These are phyloP conservation scores for Actinomortierella wolfii DNA, from an alignment of 371 early-diverging fungal genomes.

Conservation along the genomic window DNA sequence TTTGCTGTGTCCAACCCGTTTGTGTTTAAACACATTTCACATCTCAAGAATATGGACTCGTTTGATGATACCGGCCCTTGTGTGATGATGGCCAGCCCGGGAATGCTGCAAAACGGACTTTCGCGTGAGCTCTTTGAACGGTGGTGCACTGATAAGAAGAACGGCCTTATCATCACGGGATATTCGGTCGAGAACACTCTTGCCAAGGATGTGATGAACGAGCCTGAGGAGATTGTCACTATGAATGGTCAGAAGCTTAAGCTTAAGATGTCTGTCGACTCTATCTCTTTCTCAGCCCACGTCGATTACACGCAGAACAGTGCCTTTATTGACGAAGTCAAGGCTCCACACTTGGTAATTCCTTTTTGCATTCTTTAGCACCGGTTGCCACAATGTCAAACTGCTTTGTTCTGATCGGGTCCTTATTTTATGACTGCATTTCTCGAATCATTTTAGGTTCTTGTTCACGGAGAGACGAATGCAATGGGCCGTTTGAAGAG, in stretches of 20 bases:
- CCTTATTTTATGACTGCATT: neutral
- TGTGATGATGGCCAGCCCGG: constrained; percentile 99
- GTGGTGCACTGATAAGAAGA: constrained; percentile 97
- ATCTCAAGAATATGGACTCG: constrained; percentile 89
- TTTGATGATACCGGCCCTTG: constrained; percentile 99
- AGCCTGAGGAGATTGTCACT: constrained; percentile 93
- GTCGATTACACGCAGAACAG: constrained; percentile 99
- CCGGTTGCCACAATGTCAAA: too few relatives aligned
- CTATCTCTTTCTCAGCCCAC: constrained; percentile 99
- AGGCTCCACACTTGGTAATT: constrained; percentile 91
- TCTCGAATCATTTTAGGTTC: constrained; percentile 54
- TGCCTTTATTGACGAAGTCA: constrained; percentile 97
- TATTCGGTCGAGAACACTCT: constrained; percentile 99
- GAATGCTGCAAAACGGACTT: constrained; percentile 99
- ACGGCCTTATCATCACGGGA: constrained; percentile 98
- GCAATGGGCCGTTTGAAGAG: constrained; percentile 97
- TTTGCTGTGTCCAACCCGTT: constrained; percentile 96
- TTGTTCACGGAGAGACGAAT: constrained; percentile 99
- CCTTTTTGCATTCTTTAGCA: too few relatives aligned
- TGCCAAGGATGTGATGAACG: constrained; percentile 95
- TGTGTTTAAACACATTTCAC: constrained; percentile 97
- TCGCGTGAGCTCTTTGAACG: constrained; percentile 98
- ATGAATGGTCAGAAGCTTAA: constrained; percentile 90
- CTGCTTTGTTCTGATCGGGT: neutral
- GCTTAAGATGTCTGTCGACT: constrained; percentile 92